Evolutionary conservation across 2,329 filamentous ascomycete species (phyloP).

Genomic region (Alternaria alternata): DNA sequence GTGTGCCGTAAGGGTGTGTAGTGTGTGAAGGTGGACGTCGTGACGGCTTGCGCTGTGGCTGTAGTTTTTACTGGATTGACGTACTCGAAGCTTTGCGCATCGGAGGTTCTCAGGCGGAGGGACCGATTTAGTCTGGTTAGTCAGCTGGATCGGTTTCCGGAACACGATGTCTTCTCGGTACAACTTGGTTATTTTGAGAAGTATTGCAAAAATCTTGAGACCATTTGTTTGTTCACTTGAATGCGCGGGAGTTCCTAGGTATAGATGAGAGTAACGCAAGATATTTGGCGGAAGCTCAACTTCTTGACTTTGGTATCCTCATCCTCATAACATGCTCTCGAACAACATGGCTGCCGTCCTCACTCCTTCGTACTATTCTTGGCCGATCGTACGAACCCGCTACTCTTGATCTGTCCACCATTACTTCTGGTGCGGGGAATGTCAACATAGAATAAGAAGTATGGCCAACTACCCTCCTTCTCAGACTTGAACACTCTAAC

Average conservation of each 20-base stretch:
- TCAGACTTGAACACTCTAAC: slow-evolving; percentile 23
- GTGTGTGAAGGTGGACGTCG: background rate
- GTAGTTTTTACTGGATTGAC: background rate
- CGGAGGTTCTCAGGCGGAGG: background rate
- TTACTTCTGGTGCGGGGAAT: background rate
- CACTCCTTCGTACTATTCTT: background rate
- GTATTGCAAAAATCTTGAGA: background rate
- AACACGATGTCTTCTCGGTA: background rate
- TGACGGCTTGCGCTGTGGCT: background rate
- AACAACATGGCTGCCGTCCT: slow-evolving; percentile 5
- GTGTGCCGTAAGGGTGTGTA: slow-evolving; percentile 8
- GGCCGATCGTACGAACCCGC: background rate
- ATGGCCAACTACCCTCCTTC: slow-evolving; percentile 18
- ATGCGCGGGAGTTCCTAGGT: too few relatives aligned
- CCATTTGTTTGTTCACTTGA: background rate
- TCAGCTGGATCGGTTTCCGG: background rate
- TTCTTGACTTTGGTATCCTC: background rate
- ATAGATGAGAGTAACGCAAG: background rate
- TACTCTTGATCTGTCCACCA: too few relatives aligned
- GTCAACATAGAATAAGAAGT: slow-evolving; percentile 22
- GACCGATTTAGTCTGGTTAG: background rate
- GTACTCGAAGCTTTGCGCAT: slow-evolving; percentile 3
- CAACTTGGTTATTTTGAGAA: background rate
- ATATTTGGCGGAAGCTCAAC: background rate
- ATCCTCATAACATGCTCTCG: slow-evolving; percentile 9